phyloP scores from a whole-genome alignment of 805 yeast genomes.

The Saccharomyces mikatae region DNA sequence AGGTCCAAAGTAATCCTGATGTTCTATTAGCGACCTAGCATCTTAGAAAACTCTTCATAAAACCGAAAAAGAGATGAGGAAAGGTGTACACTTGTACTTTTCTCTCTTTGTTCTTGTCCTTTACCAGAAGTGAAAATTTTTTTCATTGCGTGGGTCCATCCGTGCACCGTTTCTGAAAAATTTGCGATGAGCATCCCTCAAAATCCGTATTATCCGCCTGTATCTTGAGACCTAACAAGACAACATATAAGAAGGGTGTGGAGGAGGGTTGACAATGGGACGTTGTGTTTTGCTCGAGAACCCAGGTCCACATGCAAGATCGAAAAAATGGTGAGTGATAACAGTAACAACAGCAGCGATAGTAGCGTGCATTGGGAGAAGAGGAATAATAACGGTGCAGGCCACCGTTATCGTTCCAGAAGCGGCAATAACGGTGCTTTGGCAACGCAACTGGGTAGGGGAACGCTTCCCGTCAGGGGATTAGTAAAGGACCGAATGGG shows the following conservation, averaged over 20 bases:
- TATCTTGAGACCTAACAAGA: background rate
- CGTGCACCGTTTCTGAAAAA: background rate
- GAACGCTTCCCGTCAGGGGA: background rate
- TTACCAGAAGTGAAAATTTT: background rate
- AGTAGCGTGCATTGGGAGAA: background rate
- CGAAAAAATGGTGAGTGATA: background rate
- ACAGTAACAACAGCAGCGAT: background rate
- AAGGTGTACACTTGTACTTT: background rate
- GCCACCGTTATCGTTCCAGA: background rate
- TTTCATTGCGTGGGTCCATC: slow-evolving; percentile 3
- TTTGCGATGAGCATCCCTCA: background rate
- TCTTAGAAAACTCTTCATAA: background rate
- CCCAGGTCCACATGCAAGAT: background rate
- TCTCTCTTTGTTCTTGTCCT: background rate
- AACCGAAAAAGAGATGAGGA: background rate
- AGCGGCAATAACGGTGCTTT: background rate
- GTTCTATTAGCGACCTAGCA: background rate
- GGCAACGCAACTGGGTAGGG: background rate
- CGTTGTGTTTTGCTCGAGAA: background rate
- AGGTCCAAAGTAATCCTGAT: background rate
- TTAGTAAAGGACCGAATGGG: background rate
- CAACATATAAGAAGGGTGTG: background rate
- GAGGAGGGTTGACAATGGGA: background rate
- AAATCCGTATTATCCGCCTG: background rate
- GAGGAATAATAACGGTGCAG: background rate